Percentiles rank a stretch among this genome's conserved stretches.
phyloP scores from a whole-genome alignment of 176 grass and related monocot species.

The Urochloa ruziziensis region DNA sequence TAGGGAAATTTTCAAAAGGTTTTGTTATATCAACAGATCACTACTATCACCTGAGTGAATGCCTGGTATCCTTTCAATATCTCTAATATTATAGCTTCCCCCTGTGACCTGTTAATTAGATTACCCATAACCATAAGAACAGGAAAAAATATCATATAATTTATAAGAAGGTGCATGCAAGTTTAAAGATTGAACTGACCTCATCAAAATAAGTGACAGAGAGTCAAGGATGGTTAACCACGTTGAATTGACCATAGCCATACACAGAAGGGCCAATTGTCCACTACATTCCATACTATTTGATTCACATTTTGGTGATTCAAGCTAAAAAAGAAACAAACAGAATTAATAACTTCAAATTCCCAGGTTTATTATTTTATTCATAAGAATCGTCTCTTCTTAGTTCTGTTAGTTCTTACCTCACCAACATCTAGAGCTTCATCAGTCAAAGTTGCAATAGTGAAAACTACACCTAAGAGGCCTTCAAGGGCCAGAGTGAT shows the following conservation, averaged over 20 bases:
- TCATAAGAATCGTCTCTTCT: conserved; percentile 33
- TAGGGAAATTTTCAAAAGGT: conserved; percentile 7
- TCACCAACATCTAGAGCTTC: conserved; percentile 90
- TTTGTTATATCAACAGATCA: conserved; percentile 7
- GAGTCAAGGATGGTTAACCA: conserved; percentile 98
- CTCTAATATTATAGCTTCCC: conserved; percentile 99
- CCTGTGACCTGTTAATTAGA: conserved; percentile 79
- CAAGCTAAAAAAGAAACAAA: conserved; percentile 62
- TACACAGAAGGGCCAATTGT: conserved; percentile 68
- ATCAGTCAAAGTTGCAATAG: conserved; percentile 95
- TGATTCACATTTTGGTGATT: conserved; percentile 85
- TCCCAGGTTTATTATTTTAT: background rate
- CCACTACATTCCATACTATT: conserved; percentile 61
- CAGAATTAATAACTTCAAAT: conserved; percentile 27
- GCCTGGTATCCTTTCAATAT: conserved; percentile 99
- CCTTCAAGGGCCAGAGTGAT: conserved; percentile 94
- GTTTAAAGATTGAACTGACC: conserved; percentile 50
- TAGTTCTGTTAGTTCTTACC: conserved; percentile 68
- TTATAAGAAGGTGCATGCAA: conserved; percentile 16
- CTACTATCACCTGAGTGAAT: conserved; percentile 77
- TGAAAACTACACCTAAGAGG: conserved; percentile 96
- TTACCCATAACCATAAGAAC: conserved; percentile 37
- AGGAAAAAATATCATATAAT: conserved; percentile 14
- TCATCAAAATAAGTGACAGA: conserved; percentile 89
- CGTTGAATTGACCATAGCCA: conserved; percentile 88